A percentile compares a stretch with the other conserved stretches of the same genome.
These are phyloP conservation scores for Globisporangium splendens DNA, from an alignment of 352 stramenopile species.

Conservation along the genomic window DNA sequence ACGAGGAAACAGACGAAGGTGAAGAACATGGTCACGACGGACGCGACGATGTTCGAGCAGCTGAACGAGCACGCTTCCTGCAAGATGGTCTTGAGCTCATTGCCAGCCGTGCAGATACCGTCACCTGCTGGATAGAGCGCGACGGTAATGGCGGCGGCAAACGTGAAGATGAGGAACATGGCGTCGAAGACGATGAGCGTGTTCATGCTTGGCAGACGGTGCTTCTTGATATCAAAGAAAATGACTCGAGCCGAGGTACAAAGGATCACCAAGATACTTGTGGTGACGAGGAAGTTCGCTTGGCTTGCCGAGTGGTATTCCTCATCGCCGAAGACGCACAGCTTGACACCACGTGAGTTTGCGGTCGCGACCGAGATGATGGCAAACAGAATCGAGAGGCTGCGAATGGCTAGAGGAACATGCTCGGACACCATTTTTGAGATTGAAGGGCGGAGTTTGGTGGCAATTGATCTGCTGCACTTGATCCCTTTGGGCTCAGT, in stretches of 20 bases:
- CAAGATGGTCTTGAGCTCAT: slow-evolving; percentile 42
- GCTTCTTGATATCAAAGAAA: slow-evolving; percentile 55
- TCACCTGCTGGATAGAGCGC: slow-evolving; percentile 48
- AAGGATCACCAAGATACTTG: slow-evolving; percentile 35
- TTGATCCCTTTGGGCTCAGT: background rate
- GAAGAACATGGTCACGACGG: slow-evolving; percentile 51
- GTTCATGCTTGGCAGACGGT: slow-evolving; percentile 34
- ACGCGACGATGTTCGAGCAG: slow-evolving; percentile 53
- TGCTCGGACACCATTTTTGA: slow-evolving; percentile 26
- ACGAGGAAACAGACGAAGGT: slow-evolving; percentile 50
- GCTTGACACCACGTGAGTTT: slow-evolving; percentile 39
- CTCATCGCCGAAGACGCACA: slow-evolving; percentile 44
- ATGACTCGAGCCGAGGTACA: slow-evolving; percentile 32
- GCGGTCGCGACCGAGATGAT: slow-evolving; percentile 38
- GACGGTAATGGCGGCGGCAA: slow-evolving; percentile 47
- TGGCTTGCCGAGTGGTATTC: slow-evolving; percentile 50
- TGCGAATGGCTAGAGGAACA: slow-evolving; percentile 33
- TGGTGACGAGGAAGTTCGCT: slow-evolving; percentile 53
- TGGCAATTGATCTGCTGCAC: background rate
- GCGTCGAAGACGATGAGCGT: slow-evolving; percentile 43
- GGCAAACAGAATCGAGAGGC: slow-evolving; percentile 37
- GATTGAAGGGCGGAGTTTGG: background rate
- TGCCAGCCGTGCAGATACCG: slow-evolving; percentile 48
- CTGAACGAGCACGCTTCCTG: slow-evolving; percentile 65
- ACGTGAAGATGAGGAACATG: slow-evolving; percentile 55